Conservation (phyloP, 2,329 filamentous ascomycete genomes). For the Pseudocercospora fuligena region DNA sequence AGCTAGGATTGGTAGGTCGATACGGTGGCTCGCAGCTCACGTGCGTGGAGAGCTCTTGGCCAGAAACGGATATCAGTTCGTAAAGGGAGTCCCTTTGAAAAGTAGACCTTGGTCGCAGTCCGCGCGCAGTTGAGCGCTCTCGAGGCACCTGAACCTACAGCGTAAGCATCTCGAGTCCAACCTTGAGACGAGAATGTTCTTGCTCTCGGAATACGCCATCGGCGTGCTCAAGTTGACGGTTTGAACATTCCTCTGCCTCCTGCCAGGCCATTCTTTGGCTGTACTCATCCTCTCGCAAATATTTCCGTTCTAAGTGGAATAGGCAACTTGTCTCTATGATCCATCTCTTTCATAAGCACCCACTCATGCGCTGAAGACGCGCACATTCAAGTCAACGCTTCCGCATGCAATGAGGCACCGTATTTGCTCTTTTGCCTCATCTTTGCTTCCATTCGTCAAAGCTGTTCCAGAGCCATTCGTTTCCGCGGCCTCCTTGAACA, state of each 20-base stretch:
- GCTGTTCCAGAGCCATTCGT: conserved; percentile 45
- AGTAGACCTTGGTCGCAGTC: not conserved
- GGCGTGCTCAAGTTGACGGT: no score
- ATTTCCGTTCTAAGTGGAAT: not conserved
- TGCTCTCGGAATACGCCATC: no score
- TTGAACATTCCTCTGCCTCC: no score
- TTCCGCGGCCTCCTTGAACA: conserved; percentile 62
- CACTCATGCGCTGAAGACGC: conserved; percentile 70
- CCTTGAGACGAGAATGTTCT: no score
- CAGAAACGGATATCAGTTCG: not conserved
- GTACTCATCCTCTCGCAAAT: not conserved
- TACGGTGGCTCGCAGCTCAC: conserved; percentile 8
- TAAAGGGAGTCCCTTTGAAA: not conserved
- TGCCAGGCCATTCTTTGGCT: not conserved
- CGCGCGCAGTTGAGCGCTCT: no score
- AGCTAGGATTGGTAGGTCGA: conserved; percentile 13
- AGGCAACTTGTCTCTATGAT: not conserved
- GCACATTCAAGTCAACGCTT: conserved; percentile 79
- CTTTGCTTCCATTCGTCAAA: conserved; percentile 47
- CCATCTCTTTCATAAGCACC: not conserved
- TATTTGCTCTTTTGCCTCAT: conserved; percentile 60
- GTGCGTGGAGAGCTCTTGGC: not conserved
- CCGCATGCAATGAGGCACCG: conserved; percentile 86
- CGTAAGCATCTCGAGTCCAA: not conserved
- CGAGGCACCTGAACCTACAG: not conserved